Conservation (phyloP, 345 rosid genomes). For the Citrus sp. region DNA sequence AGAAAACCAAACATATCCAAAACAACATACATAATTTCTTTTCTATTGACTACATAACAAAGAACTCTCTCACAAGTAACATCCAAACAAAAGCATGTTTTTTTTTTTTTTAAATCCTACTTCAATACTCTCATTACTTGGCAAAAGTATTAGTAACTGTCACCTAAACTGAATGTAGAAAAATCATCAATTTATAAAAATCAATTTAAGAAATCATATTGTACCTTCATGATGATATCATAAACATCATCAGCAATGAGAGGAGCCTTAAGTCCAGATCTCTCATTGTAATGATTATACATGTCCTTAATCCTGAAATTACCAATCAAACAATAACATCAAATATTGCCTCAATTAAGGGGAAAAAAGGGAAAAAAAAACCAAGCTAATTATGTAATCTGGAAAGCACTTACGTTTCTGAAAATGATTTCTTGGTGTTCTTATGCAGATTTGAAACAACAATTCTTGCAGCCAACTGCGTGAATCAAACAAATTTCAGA, state of each 20-base stretch:
- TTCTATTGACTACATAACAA: too few relatives aligned
- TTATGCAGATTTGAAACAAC: slow-evolving; percentile 97
- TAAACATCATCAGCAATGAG: slow-evolving; percentile 87
- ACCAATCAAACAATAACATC: slow-evolving; percentile 8
- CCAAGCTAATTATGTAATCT: background rate
- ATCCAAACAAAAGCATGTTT: background rate
- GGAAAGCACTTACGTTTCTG: slow-evolving; percentile 79
- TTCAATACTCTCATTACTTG: background rate
- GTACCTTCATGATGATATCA: slow-evolving; percentile 84
- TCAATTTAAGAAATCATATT: background rate
- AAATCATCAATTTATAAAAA: background rate
- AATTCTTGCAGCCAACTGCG: slow-evolving; percentile 96
- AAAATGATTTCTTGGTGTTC: slow-evolving; percentile 88
- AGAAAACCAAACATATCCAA: too few relatives aligned
- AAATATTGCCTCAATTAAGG: background rate
- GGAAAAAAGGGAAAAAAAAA: background rate
- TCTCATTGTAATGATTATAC: slow-evolving; percentile 70
- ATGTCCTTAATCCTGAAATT: slow-evolving; percentile 71
- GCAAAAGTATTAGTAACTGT: background rate
- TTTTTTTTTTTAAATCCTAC: too few relatives aligned
- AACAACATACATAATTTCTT: too few relatives aligned
- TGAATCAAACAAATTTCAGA: background rate
- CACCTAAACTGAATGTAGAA: background rate
- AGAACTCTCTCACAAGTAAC: background rate
- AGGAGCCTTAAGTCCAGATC: slow-evolving; percentile 77